phyloP scores from a whole-genome alignment of 352 stramenopile genomes.

The Pythium aphanidermatum region DNA sequence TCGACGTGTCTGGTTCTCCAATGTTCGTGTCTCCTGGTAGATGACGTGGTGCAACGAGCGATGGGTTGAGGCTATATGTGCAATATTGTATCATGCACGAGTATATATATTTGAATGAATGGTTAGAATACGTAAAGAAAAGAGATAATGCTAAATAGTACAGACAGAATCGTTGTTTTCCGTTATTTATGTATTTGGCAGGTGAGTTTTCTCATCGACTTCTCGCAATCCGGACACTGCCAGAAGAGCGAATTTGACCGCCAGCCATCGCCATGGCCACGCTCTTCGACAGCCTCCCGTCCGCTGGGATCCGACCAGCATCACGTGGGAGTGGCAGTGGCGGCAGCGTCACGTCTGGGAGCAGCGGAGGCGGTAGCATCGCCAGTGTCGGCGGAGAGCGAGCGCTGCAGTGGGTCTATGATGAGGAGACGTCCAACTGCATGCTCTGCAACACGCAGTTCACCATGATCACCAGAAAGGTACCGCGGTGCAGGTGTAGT shows the following conservation, averaged over 20 bases:
- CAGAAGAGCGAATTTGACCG: background rate
- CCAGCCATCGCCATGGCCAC: conserved; percentile 37
- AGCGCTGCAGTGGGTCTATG: conserved; percentile 73
- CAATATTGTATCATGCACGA: background rate
- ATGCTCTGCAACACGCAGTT: conserved; percentile 87
- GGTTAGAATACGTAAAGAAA: background rate
- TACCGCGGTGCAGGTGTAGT: too few relatives aligned
- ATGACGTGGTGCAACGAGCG: conserved; percentile 16
- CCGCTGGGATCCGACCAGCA: too few relatives aligned
- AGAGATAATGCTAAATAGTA: too few relatives aligned
- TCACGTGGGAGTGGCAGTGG: too few relatives aligned
- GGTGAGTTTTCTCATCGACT: background rate
- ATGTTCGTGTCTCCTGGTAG: background rate
- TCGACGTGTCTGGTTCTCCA: conserved; percentile 8
- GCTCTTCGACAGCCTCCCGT: conserved; percentile 65
- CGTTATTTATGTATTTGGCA: too few relatives aligned
- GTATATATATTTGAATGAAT: background rate
- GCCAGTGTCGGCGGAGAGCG: conserved; percentile 32
- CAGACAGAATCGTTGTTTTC: too few relatives aligned
- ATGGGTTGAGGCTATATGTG: background rate
- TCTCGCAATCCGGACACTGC: background rate
- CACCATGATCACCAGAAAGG: conserved; percentile 78
- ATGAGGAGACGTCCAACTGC: conserved; percentile 80
- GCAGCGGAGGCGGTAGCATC: conserved; percentile 4
- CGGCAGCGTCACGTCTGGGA: conserved; percentile 8